Evolutionary conservation across 2,329 filamentous ascomycete species (phyloP).

Genomic region (Myriangium duriaei): DNA sequence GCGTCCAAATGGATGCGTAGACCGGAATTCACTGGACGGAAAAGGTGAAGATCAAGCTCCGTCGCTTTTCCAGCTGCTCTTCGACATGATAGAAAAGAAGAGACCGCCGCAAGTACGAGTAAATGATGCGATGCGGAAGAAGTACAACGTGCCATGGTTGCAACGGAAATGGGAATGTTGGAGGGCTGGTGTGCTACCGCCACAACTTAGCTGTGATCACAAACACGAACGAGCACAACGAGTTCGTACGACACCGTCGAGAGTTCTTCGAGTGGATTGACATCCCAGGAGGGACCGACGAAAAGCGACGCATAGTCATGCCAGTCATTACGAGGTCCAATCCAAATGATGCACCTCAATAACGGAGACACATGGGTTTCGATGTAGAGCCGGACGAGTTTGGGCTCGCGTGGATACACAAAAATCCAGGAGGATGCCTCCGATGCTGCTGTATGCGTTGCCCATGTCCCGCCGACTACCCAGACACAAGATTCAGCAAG

Average conservation of each 20-base stretch:
- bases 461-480: conserved; percentile 33
- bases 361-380: conserved; percentile 18
- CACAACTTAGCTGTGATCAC: too few relatives aligned
- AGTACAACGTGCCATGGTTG: too few relatives aligned
- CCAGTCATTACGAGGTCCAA: conserved; percentile 33
- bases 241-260: not conserved
- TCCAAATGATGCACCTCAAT: conserved; percentile 29
- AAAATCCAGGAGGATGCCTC: conserved; percentile 38
- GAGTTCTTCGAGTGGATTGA: not conserved
- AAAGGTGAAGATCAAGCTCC: too few relatives aligned
- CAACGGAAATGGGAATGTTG: too few relatives aligned
- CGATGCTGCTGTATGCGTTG: conserved; percentile 29
- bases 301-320: conserved; percentile 15
- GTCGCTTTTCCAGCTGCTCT: too few relatives aligned
- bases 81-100: too few relatives aligned
- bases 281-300: not conserved
- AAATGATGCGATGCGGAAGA: too few relatives aligned
- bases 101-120: too few relatives aligned
- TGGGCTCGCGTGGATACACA: conserved; percentile 40
- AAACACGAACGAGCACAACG: not conserved
- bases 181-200: too few relatives aligned
- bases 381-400: conserved; percentile 34
- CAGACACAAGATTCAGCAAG: conserved; percentile 30
- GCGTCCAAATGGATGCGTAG: too few relatives aligned
- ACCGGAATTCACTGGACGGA: too few relatives aligned